A percentile compares a stretch with the other conserved stretches of the same genome.
Conservation (phyloP, 116 monocot genomes). For the Trichopus zeylanicus region DNA sequence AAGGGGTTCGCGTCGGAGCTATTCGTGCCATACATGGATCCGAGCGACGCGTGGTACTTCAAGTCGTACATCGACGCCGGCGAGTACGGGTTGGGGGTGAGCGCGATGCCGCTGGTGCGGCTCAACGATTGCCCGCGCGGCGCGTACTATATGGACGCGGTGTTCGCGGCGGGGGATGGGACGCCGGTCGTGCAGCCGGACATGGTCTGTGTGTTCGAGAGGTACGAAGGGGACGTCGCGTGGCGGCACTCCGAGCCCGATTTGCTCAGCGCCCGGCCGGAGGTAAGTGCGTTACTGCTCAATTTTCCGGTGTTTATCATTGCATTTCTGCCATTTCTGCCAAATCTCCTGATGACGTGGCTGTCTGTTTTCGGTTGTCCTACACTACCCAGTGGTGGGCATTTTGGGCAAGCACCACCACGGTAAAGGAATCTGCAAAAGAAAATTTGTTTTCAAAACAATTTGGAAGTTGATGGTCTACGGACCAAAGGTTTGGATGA, state of each 20-base stretch:
- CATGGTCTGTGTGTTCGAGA: slow-evolving; percentile 60
- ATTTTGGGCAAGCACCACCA: no score
- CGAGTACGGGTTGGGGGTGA: slow-evolving; percentile 63
- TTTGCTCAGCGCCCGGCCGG: slow-evolving; percentile 44
- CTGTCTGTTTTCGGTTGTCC: no score
- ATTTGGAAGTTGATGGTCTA: no score
- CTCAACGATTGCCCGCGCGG: slow-evolving; percentile 60
- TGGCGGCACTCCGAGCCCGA: slow-evolving; percentile 70
- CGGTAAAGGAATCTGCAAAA: no score
- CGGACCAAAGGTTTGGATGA: no score
- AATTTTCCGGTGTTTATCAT: no score
- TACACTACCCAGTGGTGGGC: no score
- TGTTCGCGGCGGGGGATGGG: slow-evolving; percentile 44
- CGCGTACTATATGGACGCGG: slow-evolving; percentile 53
- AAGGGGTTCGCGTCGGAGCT: slow-evolving; percentile 55
- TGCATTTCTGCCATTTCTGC: no score
- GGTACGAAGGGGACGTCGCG: slow-evolving; percentile 50
- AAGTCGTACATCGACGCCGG: slow-evolving; percentile 77
- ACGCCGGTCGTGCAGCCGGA: slow-evolving; percentile 35
- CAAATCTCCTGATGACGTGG: no score
- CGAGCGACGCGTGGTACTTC: slow-evolving; percentile 68
- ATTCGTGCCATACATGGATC: slow-evolving; percentile 79
- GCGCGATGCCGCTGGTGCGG: slow-evolving; percentile 52
- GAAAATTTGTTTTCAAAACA: no score
- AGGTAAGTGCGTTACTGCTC: slow-evolving; percentile 14